phyloP scores from a whole-genome alignment of 2,329 filamentous ascomycete species.

The Penicillium sp. region DNA sequence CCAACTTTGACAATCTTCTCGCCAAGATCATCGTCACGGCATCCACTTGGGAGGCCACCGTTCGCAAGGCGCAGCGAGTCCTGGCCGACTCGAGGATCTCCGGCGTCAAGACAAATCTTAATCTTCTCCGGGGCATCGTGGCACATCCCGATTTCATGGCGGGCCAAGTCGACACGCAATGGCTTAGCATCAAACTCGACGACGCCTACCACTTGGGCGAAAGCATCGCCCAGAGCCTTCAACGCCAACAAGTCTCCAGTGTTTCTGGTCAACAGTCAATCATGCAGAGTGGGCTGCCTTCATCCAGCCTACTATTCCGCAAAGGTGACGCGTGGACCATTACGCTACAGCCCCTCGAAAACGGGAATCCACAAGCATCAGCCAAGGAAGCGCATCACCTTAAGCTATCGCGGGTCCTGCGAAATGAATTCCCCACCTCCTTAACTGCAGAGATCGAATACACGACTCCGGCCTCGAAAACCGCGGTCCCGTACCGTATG shows the following conservation, averaged over 20 bases:
- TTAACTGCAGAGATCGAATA: slow-evolving; percentile 57
- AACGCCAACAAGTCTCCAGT: not conserved
- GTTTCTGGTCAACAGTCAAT: slow-evolving; percentile 14
- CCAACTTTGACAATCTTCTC: slow-evolving; percentile 62
- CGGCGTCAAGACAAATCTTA: slow-evolving; percentile 62
- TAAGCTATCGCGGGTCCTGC: slow-evolving; percentile 55
- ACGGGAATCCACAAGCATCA: slow-evolving; percentile 12
- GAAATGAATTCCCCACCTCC: slow-evolving; percentile 62
- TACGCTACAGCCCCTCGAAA: slow-evolving; percentile 43
- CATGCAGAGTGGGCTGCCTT: slow-evolving; percentile 23
- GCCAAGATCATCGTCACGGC: slow-evolving; percentile 63
- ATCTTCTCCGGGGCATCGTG: slow-evolving; percentile 57
- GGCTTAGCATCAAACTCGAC: slow-evolving; percentile 57
- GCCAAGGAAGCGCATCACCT: slow-evolving; percentile 52
- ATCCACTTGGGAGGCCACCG: slow-evolving; percentile 53
- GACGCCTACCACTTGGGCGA: slow-evolving; percentile 42
- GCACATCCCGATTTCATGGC: slow-evolving; percentile 52
- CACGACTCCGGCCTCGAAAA: slow-evolving; percentile 41
- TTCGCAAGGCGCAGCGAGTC: slow-evolving; percentile 58
- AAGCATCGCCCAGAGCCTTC: slow-evolving; percentile 25
- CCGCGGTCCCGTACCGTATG: slow-evolving; percentile 48
- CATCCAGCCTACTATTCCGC: slow-evolving; percentile 53
- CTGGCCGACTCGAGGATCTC: slow-evolving; percentile 58
- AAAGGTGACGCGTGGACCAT: slow-evolving; percentile 63
- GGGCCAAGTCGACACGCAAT: slow-evolving; percentile 57